Evolutionary conservation across 2,329 filamentous ascomycete genomes (phyloP).

Genomic region (Fusarium brevicatenulatum): DNA sequence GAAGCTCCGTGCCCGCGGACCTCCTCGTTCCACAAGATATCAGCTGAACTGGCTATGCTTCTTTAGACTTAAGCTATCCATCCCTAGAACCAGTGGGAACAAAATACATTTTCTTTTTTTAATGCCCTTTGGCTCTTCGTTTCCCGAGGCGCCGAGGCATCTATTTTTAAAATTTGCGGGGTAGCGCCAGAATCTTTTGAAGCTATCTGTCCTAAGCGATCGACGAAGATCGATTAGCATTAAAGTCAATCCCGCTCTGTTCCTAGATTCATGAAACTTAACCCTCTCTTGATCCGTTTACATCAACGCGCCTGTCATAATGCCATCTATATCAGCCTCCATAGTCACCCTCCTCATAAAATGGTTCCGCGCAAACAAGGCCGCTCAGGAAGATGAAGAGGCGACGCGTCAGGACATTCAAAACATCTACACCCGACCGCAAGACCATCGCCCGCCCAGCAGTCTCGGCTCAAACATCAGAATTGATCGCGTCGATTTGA

Average conservation of each 20-base stretch:
- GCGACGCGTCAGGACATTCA: background rate
- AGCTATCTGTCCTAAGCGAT: accelerated
- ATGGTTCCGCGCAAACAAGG: background rate
- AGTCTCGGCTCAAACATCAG: background rate
- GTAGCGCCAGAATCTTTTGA: background rate
- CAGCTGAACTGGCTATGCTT: background rate
- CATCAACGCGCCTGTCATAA: accelerated
- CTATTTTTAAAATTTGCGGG: background rate
- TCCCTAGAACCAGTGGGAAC: background rate
- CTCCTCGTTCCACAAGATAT: background rate
- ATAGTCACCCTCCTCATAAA: background rate
- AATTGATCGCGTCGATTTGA: background rate
- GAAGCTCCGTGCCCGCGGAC: background rate
- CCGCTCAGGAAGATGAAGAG: background rate
- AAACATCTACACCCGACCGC: background rate
- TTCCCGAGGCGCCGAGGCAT: background rate
- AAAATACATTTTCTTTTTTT: no score
- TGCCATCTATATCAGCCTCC: background rate
- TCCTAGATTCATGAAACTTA: no score
- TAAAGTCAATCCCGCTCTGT: background rate
- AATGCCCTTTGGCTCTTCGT: no score
- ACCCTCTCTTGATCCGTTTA: accelerated
- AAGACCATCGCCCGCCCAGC: background rate
- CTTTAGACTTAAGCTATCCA: background rate
- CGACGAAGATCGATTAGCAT: no score